Conservation (phyloP, 371 early-diverging fungal species). For the Quaeritorhiza haematococci region DNA sequence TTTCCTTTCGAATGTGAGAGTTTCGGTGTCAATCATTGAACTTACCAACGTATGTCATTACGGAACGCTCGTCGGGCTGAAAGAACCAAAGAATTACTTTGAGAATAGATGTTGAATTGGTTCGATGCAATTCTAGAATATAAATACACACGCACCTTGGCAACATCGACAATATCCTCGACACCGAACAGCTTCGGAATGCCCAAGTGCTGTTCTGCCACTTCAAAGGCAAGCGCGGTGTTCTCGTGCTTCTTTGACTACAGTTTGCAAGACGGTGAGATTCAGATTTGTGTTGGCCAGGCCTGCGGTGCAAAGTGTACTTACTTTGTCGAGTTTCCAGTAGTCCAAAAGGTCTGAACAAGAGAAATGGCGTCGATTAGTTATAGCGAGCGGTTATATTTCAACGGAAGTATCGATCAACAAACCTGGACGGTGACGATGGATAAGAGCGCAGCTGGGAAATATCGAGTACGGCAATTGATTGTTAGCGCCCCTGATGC, state of each 20-base stretch:
- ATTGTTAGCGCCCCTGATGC: no score
- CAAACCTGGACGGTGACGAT: slow-evolving; percentile 81
- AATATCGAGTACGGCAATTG: background rate
- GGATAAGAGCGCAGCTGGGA: slow-evolving; percentile 85
- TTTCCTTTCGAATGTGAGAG: no score
- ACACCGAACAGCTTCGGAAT: slow-evolving; percentile 73
- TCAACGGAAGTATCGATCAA: no score
- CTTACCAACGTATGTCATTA: slow-evolving; percentile 99
- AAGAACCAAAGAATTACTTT: background rate
- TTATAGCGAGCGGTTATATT: no score
- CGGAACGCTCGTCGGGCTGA: slow-evolving; percentile 90
- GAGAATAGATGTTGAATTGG: background rate
- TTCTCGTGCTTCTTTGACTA: slow-evolving; percentile 74
- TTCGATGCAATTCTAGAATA: background rate
- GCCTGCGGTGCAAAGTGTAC: no score
- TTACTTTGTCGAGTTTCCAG: slow-evolving; percentile 68
- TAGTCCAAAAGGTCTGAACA: slow-evolving; percentile 89
- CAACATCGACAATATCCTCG: slow-evolving; percentile 91
- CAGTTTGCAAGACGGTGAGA: no score
- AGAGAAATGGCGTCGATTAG: no score
- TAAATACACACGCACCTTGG: slow-evolving; percentile 37
- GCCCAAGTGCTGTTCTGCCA: slow-evolving; percentile 82
- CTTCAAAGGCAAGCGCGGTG: slow-evolving; percentile 90
- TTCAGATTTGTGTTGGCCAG: no score
- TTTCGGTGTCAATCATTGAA: no score